Conservation (phyloP, 257 asterid species). For the Solanum sejunctum region DNA sequence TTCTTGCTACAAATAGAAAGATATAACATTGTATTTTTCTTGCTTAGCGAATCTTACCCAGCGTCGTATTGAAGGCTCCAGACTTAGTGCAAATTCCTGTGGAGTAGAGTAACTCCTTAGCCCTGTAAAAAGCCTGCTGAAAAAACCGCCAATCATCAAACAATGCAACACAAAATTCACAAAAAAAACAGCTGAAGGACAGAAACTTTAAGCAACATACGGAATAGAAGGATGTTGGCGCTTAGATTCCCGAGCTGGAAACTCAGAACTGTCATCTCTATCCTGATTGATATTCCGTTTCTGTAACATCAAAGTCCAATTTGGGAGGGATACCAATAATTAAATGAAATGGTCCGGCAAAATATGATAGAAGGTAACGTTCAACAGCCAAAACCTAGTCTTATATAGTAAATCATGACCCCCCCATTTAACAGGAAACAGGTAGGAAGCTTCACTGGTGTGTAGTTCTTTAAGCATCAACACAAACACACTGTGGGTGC, state of each 20-base stretch:
- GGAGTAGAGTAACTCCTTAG: conserved; percentile 19
- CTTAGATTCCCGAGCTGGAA: conserved; percentile 20
- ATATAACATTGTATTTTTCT: not conserved
- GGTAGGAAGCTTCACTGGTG: conserved; percentile 38
- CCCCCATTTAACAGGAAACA: conserved; percentile 22
- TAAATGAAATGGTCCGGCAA: not conserved
- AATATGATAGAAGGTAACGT: conserved; percentile 14
- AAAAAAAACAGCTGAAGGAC: not conserved
- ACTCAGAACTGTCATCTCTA: conserved; percentile 38
- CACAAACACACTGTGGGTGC: not conserved
- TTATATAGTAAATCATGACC: conserved; percentile 1
- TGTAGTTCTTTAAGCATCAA: not conserved
- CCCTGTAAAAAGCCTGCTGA: conserved; percentile 35
- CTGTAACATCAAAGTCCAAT: conserved; percentile 43
- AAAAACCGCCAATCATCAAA: not conserved
- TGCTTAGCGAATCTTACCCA: conserved; percentile 30
- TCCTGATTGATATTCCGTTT: conserved; percentile 40
- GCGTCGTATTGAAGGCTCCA: conserved; percentile 53
- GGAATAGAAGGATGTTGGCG: conserved; percentile 17
- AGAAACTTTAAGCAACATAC: conserved; percentile 11
- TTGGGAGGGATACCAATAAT: not conserved
- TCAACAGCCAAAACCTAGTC: conserved; percentile 16
- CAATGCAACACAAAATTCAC: not conserved
- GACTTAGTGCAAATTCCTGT: conserved; percentile 28
- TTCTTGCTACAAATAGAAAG: not conserved